Evolutionary conservation across 306 rosid species (phyloP).

Genomic region (Cucumis cinereus): DNA sequence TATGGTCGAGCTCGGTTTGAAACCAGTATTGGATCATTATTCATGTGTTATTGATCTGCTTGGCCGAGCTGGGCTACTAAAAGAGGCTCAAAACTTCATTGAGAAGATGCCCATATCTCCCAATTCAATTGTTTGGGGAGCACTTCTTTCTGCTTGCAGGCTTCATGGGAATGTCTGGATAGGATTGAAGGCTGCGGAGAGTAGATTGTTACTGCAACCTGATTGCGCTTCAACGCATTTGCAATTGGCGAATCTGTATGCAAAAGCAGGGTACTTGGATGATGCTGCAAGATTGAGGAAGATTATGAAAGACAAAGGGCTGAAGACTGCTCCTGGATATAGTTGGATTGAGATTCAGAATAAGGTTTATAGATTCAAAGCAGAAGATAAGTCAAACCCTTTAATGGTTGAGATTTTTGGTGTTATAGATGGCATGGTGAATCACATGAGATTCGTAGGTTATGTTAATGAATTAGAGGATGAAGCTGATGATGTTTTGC

Average conservation of each 20-base stretch:
- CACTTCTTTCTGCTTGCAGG: constrained; percentile 64
- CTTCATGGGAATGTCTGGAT: constrained; percentile 56
- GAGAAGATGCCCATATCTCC: constrained; percentile 57
- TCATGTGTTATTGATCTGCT: constrained; percentile 71
- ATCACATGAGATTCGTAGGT: constrained; percentile 43
- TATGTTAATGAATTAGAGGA: constrained; percentile 24
- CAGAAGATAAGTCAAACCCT: constrained; percentile 42
- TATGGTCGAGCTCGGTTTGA: constrained; percentile 46
- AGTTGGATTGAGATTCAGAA: constrained; percentile 72
- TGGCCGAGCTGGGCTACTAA: constrained; percentile 67
- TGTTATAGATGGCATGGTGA: constrained; percentile 36
- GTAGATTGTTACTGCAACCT: constrained; percentile 49
- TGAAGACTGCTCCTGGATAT: constrained; percentile 52
- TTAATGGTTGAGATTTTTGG: constrained; percentile 29
- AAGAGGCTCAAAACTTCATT: constrained; percentile 52
- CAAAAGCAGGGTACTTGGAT: constrained; percentile 53
- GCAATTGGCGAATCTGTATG: constrained; percentile 64
- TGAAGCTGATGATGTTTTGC: not conserved
- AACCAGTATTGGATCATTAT: constrained; percentile 66
- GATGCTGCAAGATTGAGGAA: constrained; percentile 41
- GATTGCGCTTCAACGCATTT: constrained; percentile 52
- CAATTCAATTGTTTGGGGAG: constrained; percentile 77
- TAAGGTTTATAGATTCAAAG: constrained; percentile 45
- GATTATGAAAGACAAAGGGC: constrained; percentile 58
- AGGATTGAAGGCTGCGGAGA: constrained; percentile 66